phyloP scores from a whole-genome alignment of 2,329 filamentous ascomycete genomes.

The Xylariaceae sp. region DNA sequence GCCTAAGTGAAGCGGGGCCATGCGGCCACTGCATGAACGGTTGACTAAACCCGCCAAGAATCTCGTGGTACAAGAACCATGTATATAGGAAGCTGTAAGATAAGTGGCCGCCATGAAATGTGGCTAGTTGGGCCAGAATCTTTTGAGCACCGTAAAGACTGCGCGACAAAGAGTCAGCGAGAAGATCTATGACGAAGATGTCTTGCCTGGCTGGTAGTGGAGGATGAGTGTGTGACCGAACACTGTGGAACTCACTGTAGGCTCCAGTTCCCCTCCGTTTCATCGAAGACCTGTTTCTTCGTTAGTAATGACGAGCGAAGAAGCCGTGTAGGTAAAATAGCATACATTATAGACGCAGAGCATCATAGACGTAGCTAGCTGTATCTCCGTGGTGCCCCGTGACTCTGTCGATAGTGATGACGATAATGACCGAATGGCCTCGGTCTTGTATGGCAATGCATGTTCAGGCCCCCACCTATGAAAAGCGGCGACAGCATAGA shows the following conservation, averaged over 20 bases:
- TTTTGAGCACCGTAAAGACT: constrained; percentile 39
- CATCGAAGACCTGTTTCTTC: constrained; percentile 42
- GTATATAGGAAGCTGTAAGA: constrained; percentile 38
- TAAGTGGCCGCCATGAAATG: constrained; percentile 26
- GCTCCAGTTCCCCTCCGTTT: constrained; percentile 43
- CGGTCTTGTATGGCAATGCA: constrained; percentile 40
- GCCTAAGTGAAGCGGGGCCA: constrained; percentile 26
- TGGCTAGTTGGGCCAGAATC: constrained; percentile 30
- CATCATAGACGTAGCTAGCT: constrained; percentile 48
- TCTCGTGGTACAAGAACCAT: constrained; percentile 47
- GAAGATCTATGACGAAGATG: too few relatives aligned
- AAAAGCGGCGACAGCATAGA: constrained; percentile 42
- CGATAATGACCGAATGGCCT: constrained; percentile 38
- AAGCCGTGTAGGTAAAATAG: background rate
- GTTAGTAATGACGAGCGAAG: background rate
- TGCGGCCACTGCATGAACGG: constrained; percentile 27
- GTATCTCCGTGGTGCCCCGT: constrained; percentile 32
- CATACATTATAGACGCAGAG: constrained; percentile 47
- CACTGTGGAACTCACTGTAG: constrained; percentile 30
- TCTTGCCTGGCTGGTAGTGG: too few relatives aligned
- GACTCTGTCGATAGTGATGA: constrained; percentile 34
- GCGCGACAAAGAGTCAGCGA: background rate
- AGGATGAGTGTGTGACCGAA: too few relatives aligned
- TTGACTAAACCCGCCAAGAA: constrained; percentile 42
- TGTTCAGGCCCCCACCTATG: constrained; percentile 37